Evolutionary conservation across 768 basidiomycete species (phyloP).

Genomic region (Lyophyllum atratum): DNA sequence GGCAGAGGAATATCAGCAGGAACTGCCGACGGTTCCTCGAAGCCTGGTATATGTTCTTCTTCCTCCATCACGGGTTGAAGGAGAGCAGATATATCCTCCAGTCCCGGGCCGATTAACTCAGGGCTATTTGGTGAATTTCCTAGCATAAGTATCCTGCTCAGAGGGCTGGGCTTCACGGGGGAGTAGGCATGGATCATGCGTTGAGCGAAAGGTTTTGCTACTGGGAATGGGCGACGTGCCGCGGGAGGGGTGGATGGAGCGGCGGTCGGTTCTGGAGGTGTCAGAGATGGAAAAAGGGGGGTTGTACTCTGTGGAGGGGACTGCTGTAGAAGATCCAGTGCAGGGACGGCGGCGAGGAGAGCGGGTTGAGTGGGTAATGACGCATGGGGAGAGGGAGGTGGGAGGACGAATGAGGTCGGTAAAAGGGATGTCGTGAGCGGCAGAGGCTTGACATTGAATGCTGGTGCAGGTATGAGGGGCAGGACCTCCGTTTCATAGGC

Average conservation of each 20-base stretch:
- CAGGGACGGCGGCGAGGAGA: constrained; percentile 29
- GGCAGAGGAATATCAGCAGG: constrained; percentile 8
- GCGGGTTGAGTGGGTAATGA: constrained; percentile 57
- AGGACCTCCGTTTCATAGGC: constrained; percentile 46
- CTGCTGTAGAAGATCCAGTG: constrained; percentile 15
- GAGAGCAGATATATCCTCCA: constrained; percentile 23
- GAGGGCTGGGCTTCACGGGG: constrained; percentile 76
- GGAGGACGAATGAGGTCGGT: constrained; percentile 73
- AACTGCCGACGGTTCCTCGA: constrained; percentile 21
- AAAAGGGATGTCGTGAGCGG: constrained; percentile 49
- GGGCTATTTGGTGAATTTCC: constrained; percentile 57
- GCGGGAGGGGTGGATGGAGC: constrained; percentile 34
- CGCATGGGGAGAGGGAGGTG: constrained; percentile 74
- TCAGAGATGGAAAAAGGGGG: constrained; percentile 10
- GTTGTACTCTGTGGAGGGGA: constrained; percentile 13
- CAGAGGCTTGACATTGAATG: constrained; percentile 40
- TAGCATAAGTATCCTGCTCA: constrained; percentile 78
- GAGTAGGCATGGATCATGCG: constrained; percentile 84
- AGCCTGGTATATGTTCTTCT: constrained; percentile 29
- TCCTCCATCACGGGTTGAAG: constrained; percentile 37
- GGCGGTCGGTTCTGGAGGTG: constrained; percentile 16
- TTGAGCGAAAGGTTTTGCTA: constrained; percentile 69
- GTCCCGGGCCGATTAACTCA: constrained; percentile 4
- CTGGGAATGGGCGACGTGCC: constrained; percentile 56
- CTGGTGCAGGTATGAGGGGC: constrained; percentile 31